Evolutionary conservation across 495 filamentous ascomycete species (phyloP).

Genomic region (Cryomyces minteri): DNA sequence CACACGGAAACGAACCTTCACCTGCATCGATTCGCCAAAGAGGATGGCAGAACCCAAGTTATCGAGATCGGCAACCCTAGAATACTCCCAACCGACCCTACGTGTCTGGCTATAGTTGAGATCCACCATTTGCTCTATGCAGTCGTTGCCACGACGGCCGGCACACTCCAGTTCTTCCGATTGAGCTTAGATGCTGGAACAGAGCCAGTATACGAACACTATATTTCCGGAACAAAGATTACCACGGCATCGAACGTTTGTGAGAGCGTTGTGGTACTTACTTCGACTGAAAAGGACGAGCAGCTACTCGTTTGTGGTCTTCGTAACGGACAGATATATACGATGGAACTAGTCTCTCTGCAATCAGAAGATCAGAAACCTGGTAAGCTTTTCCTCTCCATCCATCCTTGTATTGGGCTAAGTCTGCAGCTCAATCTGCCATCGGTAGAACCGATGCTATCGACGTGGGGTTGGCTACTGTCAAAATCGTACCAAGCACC

Average conservation of each 20-base stretch:
- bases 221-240: background rate
- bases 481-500: constrained; percentile 1
- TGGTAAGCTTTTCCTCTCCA: background rate
- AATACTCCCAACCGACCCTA: background rate
- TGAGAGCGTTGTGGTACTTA: constrained; percentile 7
- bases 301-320: constrained; percentile 11
- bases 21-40: background rate
- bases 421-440: background rate
- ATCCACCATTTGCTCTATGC: background rate
- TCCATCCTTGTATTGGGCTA: background rate
- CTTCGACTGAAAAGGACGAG: background rate
- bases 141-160: background rate
- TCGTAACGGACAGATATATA: constrained; percentile 12
- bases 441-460: background rate
- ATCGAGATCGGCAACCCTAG: background rate
- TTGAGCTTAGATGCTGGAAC: background rate
- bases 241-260: constrained; percentile 2
- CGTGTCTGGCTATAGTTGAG: background rate
- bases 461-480: constrained; percentile 6
- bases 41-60: background rate
- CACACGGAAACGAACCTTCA: background rate
- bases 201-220: background rate
- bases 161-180: background rate
- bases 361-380: background rate
- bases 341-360: background rate